Evolutionary conservation across 2,329 filamentous ascomycete genomes (phyloP).

Genomic region (Colletotrichum spaethianum): DNA sequence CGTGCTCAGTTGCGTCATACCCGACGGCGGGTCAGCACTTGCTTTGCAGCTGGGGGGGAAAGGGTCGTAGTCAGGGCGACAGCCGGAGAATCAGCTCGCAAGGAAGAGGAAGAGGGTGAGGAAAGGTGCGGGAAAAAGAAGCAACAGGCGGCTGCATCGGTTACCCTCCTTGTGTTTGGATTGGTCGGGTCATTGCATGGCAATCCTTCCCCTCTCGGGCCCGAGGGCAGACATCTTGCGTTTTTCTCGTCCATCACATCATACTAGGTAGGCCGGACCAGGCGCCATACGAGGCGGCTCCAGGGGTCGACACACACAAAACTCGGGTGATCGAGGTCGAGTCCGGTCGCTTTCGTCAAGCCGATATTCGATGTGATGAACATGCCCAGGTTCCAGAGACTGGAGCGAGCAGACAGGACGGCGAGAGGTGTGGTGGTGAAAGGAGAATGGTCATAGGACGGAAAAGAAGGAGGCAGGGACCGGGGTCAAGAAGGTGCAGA

Average conservation of each 20-base stretch:
- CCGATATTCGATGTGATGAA: constrained; percentile 15
- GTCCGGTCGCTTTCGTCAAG: background rate
- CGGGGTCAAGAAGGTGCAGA: background rate
- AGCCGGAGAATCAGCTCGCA: background rate
- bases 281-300: background rate
- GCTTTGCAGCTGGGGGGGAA: background rate
- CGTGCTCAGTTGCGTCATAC: constrained; percentile 41
- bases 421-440: background rate
- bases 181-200: constrained; percentile 29
- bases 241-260: constrained; percentile 18
- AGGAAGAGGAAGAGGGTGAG: background rate
- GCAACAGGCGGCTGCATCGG: constrained; percentile 25
- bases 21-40: constrained; percentile 6
- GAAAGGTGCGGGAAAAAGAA: constrained; percentile 2
- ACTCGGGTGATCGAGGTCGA: background rate
- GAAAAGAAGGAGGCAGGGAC: constrained; percentile 35
- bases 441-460: background rate
- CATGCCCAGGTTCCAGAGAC: background rate
- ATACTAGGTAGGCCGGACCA: background rate
- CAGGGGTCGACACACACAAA: background rate
- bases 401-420: background rate
- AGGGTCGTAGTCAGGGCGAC: background rate
- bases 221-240: background rate
- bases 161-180: constrained; percentile 28
- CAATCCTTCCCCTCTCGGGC: background rate